Percentiles rank a stretch among this genome's conserved stretches.
phyloP scores from a whole-genome alignment of 2,329 filamentous ascomycete genomes.

The Trichoderma koningii region DNA sequence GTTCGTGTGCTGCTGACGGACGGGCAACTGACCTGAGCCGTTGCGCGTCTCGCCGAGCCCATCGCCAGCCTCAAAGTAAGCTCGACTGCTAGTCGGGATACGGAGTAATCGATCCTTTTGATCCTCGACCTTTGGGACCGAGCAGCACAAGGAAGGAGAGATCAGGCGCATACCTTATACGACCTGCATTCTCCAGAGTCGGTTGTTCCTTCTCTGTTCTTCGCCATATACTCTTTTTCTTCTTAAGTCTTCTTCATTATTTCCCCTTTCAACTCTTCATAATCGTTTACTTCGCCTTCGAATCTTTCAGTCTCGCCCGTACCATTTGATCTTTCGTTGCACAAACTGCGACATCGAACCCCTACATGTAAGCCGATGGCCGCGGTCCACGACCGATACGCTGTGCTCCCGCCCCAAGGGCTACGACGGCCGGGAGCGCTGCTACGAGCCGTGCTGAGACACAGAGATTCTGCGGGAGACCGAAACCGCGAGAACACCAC shows the following conservation, averaged over 20 bases:
- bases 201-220: neutral
- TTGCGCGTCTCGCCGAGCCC: constrained; percentile 1
- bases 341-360: too few species aligned
- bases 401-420: constrained; percentile 26
- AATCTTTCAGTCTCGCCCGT: too few species aligned
- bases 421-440: constrained; percentile 28
- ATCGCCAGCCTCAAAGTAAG: constrained; percentile 22
- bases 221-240: neutral
- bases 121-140: neutral
- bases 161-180: constrained; percentile 14
- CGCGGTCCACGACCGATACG: constrained; percentile 26
- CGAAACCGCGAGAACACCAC: neutral
- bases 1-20: constrained; percentile 26
- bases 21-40: constrained; percentile 27
- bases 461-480: constrained; percentile 25
- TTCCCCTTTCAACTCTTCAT: neutral
- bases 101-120: neutral
- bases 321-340: too few species aligned
- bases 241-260: neutral
- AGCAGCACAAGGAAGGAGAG: constrained; percentile 2
- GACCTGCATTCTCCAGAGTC: neutral
- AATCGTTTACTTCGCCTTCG: too few species aligned
- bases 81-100: neutral
- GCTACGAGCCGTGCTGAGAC: constrained; percentile 26
- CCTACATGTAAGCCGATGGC: constrained; percentile 23